Evolutionary conservation across 2,329 filamentous ascomycete species (phyloP), one percentile per base, ranked within the genome.

Genomic region (Colletotrichum costaricense): DNA sequence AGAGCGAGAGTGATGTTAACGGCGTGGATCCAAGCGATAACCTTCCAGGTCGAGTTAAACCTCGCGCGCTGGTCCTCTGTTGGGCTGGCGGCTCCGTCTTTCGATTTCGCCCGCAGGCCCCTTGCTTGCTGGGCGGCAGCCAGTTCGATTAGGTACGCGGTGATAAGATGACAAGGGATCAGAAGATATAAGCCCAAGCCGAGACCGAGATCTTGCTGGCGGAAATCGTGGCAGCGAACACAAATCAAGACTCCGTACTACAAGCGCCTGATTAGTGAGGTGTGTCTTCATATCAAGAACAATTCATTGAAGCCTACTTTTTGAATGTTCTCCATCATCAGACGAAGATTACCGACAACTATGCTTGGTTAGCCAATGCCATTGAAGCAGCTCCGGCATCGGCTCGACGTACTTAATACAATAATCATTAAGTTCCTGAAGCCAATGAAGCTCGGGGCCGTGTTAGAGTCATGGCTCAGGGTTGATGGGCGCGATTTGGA

Each of bases 351-450:
- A 78, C 95, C 97, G 63, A 96, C 95, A 79, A 98, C 94, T 95
- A 74, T 14, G 52, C 49, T 54, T 24, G 14, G 69, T 75, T 63
- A 76, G 66, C 59, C 60, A 24, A 26, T 67, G 26, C 46, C 28
- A 55, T 49, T 78, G 30, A 54, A 55, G 4, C 54, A 28, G 42
- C n/a, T 9, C 9, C 19, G 28, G 33, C 14, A 64, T 22, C 30
- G 46, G 24, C 33, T 11, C 6, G 11, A 75, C 88, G 75, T 88
- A 97, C 94, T 91, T 74, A 98, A 85, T 49, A 98, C 94, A 79
- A 98, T 92, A 52, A 98, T 94, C 94, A 98, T 98, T 75, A 99
- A 89, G 81, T 99, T 99, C 73, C 96, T 89, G 81, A 99, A 98
- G 0, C 97, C 97, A 19, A 98, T 85, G 80, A 98, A 98, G 81